Conservation (phyloP, 2,329 filamentous ascomycete genomes). For the Helminthosporium solani region DNA sequence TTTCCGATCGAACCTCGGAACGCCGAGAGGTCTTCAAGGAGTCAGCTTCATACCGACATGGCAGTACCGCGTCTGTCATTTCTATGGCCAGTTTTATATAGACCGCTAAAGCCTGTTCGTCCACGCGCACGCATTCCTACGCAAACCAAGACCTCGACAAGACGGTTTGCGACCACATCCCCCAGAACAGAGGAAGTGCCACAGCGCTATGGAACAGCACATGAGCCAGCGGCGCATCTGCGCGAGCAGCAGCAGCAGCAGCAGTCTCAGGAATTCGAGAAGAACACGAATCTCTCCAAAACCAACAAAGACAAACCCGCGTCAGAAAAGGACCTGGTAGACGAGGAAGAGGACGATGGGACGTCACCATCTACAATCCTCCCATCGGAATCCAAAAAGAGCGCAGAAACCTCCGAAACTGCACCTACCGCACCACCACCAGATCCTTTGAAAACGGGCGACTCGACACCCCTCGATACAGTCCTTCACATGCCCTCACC, state of each 20-base stretch:
- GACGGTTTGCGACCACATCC: conserved; percentile 3
- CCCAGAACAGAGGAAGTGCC: conserved; percentile 8
- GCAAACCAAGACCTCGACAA: conserved; percentile 7
- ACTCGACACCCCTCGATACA: conserved; percentile 42
- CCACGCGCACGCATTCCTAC: conserved; percentile 22
- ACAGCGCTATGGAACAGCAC: conserved; percentile 52
- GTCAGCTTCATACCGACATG: conserved; percentile 31
- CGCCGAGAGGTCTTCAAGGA: background rate
- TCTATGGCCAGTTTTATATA: conserved; percentile 50
- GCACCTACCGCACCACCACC: conserved; percentile 19
- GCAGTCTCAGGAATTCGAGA: conserved; percentile 7
- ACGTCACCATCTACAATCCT: conserved; percentile 18
- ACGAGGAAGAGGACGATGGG: conserved; percentile 27
- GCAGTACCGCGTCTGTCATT: conserved; percentile 49
- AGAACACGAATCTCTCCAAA: conserved; percentile 2
- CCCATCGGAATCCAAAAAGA: conserved; percentile 11
- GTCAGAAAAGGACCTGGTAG: conserved; percentile 11
- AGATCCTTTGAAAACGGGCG: conserved; percentile 23
- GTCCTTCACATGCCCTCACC: conserved; percentile 46
- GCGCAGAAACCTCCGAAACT: conserved; percentile 11
- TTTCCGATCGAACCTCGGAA: background rate
- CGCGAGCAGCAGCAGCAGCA: too few species aligned
- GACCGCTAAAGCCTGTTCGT: conserved; percentile 28
- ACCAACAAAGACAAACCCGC: conserved; percentile 8
- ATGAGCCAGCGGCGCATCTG: conserved; percentile 47